phyloP scores from a whole-genome alignment of 139 green algal species.

The Medakamo hakoo region DNA sequence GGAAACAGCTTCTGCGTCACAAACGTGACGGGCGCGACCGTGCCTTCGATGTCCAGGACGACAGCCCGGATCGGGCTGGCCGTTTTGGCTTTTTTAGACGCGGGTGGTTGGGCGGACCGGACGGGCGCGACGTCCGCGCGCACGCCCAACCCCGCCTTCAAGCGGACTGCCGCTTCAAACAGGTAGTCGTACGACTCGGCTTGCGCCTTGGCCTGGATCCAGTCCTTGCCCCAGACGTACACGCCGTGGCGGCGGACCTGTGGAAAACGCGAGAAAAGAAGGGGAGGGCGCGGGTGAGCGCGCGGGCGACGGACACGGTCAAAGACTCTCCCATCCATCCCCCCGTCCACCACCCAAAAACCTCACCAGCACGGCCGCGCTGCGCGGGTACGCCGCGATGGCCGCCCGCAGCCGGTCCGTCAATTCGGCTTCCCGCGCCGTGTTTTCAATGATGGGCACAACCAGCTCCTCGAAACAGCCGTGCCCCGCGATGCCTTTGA shows the following conservation, averaged over 20 bases:
- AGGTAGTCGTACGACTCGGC: constrained; percentile 96
- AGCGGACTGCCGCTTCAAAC: constrained; percentile 68
- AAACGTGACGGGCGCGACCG: constrained; percentile 76
- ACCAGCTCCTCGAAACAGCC: constrained; percentile 71
- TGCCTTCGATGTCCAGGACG: constrained; percentile 94
- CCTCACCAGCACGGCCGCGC: constrained; percentile 75
- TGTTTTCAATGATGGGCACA: constrained; percentile 96
- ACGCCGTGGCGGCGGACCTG: constrained; percentile 57
- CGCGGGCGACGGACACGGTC: neutral
- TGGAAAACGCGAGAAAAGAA: no score
- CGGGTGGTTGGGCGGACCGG: constrained; percentile 5
- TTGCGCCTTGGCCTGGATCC: constrained; percentile 57
- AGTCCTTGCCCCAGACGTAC: constrained; percentile 79
- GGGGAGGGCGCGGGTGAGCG: neutral
- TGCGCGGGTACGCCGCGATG: constrained; percentile 62
- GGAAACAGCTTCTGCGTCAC: constrained; percentile 76
- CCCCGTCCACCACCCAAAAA: constrained; percentile 41
- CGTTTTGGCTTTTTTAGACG: constrained; percentile 3
- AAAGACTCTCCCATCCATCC: constrained; percentile 2
- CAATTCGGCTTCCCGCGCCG: constrained; percentile 84
- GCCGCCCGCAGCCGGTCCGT: constrained; percentile 72
- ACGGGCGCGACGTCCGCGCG: constrained; percentile 28
- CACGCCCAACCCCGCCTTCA: constrained; percentile 63
- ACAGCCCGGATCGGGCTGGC: constrained; percentile 33
- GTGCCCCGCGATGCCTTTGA: constrained; percentile 83